Conservation (phyloP, 768 basidiomycete species). For the Lentinula guzmanii region DNA sequence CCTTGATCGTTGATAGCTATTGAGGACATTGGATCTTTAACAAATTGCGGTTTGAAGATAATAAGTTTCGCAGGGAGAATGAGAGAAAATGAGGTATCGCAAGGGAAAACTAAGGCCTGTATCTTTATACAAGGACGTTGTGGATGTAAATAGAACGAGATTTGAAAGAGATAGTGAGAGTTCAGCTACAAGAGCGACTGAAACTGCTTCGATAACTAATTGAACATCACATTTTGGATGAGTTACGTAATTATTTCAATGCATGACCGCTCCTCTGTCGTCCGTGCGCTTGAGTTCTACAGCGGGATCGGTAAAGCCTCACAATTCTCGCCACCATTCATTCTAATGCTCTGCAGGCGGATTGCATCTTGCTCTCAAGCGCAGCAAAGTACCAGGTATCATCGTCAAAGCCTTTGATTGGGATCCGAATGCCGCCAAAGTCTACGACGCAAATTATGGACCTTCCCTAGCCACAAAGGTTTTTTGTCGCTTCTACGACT, state of each 20-base stretch:
- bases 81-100: background rate
- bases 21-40: background rate
- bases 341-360: conserved; percentile 43
- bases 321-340: background rate
- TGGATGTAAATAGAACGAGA: background rate
- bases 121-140: background rate
- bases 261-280: background rate
- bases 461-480: conserved; percentile 45
- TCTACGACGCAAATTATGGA: conserved; percentile 61
- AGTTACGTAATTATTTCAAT: background rate
- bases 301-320: conserved; percentile 60
- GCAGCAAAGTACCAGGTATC: conserved; percentile 38
- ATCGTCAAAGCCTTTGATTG: conserved; percentile 76
- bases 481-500: background rate
- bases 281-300: conserved; percentile 61
- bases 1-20: background rate
- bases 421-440: conserved; percentile 69
- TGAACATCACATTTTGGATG: background rate
- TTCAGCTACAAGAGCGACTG: background rate
- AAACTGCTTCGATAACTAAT: background rate
- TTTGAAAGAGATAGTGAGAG: background rate
- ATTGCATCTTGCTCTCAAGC: conserved; percentile 58
- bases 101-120: background rate
- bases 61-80: conserved; percentile 2
- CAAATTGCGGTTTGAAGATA: background rate